Evolutionary conservation across 2,329 filamentous ascomycete species (phyloP).

Genomic region (Zopfia rhizophila): DNA sequence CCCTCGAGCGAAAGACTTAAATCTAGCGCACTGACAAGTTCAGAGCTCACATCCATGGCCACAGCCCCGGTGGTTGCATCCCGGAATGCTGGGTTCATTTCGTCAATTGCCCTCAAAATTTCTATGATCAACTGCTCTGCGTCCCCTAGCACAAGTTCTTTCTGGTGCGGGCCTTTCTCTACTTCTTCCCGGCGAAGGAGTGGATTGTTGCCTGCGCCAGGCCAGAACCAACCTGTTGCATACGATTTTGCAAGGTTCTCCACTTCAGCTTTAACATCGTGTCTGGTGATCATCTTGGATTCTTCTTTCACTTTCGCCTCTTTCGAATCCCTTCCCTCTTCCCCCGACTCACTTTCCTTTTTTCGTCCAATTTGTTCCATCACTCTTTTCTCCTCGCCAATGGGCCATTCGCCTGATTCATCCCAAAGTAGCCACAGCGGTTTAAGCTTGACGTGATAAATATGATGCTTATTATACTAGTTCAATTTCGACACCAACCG

Average conservation of each 20-base stretch:
- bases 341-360: constrained; percentile 1
- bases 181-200: too few relatives aligned
- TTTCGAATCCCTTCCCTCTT: background rate
- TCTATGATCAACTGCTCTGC: background rate
- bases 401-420: constrained; percentile 14
- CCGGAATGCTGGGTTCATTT: too few relatives aligned
- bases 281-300: background rate
- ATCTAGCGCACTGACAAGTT: constrained; percentile 12
- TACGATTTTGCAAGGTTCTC: constrained; percentile 2
- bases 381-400: constrained; percentile 14
- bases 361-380: background rate
- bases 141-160: constrained; percentile 1
- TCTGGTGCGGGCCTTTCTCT: background rate
- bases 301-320: constrained; percentile 1
- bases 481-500: constrained; percentile 15
- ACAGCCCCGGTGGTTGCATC: background rate
- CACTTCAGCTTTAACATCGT: constrained; percentile 2
- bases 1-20: constrained; percentile 2
- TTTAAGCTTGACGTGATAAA: background rate
- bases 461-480: constrained; percentile 6
- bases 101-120: background rate
- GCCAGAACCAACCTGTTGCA: constrained; percentile 3
- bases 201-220: too few relatives aligned
- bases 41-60: constrained; percentile 2
- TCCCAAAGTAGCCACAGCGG: constrained; percentile 21